Evolutionary conservation across 108 stramenopile genomes (phyloP), one percentile per base, ranked within the genome.

Genomic region (Nitzschia sp.): DNA sequence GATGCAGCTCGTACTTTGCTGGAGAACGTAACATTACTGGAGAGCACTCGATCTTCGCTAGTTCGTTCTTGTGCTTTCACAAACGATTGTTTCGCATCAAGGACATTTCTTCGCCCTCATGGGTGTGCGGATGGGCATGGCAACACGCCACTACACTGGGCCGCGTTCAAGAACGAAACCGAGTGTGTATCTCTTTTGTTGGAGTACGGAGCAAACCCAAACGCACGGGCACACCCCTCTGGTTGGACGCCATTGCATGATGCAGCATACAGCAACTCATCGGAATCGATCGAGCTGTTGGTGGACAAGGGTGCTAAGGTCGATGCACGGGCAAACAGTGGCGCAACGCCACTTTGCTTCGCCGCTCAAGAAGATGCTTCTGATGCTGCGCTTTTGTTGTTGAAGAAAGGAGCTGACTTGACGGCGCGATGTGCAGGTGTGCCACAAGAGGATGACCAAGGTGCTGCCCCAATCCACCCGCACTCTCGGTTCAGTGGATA

Each of bases 201-300:
- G 23, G 49, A 71, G 24, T 80, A 88, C 64, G 68, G 80, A 11
- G 84, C 86, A 6, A 75, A 92, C 74, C 85, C 89, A 0, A 92
- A 95, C 58, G 85, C 83, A 31, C 71, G 79, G 26, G 93, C 93
- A 30, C 83, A 91, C 59, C 89, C 90, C 6, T 88, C 85, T 24
- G 95, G 95, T n/a, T 93, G 90, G 91, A 89, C 95, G 19, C 91
- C 95, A 23, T 70, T 94, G 31, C 91, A 92, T 66, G 90, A 94
- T 80, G 91, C 92, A 33, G 88, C 92, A 1, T 89, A 91, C 75
- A 87, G 89, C 27, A 88, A 93, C 71, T 81, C 86, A n/a, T 69
- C 68, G 23, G 83, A 78, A 36, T 84, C 87, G n/a, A 80, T 92
- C 24, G 77, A 58, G 34, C 83, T 86, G 0, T 70, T 96, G 19